These are phyloP conservation scores for Aspergillus baeticus DNA, from an alignment of 495 filamentous ascomycete species.

Conservation along the genomic window DNA sequence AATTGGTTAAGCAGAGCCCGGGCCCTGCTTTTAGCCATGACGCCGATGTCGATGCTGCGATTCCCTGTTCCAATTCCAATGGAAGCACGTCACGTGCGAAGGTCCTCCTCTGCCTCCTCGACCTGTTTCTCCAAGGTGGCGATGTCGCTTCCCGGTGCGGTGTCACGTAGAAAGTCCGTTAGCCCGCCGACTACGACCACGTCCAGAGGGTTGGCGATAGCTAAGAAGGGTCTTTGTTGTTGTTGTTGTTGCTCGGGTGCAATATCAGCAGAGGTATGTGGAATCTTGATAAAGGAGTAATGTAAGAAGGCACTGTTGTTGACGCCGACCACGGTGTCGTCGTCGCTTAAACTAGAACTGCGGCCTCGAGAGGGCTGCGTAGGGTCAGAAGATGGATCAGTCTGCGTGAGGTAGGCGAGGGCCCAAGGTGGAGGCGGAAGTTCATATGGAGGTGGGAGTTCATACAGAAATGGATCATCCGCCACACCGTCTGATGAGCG, in stretches of 20 bases:
- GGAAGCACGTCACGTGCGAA: background rate
- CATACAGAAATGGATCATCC: background rate
- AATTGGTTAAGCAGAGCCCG: background rate
- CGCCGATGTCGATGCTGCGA: background rate
- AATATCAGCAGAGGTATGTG: background rate
- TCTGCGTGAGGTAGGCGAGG: background rate
- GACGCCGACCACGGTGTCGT: no score
- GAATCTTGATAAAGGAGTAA: constrained; percentile 19
- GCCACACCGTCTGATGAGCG: background rate
- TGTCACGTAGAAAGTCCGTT: constrained; percentile 13
- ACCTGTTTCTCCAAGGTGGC: constrained; percentile 12
- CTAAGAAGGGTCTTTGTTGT: background rate
- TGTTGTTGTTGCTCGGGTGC: constrained; percentile 7
- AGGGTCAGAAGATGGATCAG: background rate
- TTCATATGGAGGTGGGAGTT: no score
- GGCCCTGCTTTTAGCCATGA: background rate
- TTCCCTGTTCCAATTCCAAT: background rate
- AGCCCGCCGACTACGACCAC: constrained; percentile 19
- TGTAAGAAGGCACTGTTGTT: no score
- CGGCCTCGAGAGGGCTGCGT: background rate
- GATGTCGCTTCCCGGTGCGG: constrained; percentile 25
- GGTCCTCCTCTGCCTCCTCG: background rate
- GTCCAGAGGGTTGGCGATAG: background rate
- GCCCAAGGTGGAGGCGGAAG: background rate
- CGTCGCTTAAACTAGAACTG: background rate